Base-by-base conservation (phyloP, 2,329 filamentous ascomycete species). In the Ceratocystis destructans region DNA sequence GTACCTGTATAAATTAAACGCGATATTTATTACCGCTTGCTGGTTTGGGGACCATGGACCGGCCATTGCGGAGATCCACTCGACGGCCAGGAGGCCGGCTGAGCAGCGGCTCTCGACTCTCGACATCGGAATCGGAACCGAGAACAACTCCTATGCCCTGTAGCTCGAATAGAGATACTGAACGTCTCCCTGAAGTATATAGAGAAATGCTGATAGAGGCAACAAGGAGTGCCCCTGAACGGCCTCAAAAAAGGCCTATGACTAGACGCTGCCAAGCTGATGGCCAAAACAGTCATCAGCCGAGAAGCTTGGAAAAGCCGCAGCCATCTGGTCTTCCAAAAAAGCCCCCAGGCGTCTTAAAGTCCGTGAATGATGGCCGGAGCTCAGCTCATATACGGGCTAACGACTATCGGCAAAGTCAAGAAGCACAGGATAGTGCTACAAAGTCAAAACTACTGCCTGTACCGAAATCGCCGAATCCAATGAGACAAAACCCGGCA, bases 131-230 rank as follows among this genome's bases (percentile, higher is more conserved):
- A 37, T 37, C 64, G 1, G 5, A 22, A 22, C 5, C 63, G 12
- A 5, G 50, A 15, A 31, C 28, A 5, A 6, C 37, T 1, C 8
- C 53, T 1, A 31, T 31, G 17, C 6, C 53, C 25, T 31, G 53
- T 22, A 25, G 28, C 22, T 59, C 53, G 15, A 22, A 7, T 4
- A 59, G 10, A 15, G 33, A 6, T 20, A 41, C 53, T 5, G 48
- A 66, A 28, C 33, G n/a, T 12, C 41, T 64, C 15, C 55, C 66
- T 15, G 20, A 45, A 10, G 37, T 68, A 7, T 68, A 68, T 46
- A n/a, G 53, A 20, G 66, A 68, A 7, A 68, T 68, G 66, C 50
- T 68, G 6, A 25, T n/a, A n/a, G 59, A 68, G 17, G 64, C 48
- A 8, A 10, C 37, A 10, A 48, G 37, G 3, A 25, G 57, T 8